Evolutionary conservation across 352 stramenopile genomes (phyloP).

Genomic region (Phytophthora pseudosyringae): DNA sequence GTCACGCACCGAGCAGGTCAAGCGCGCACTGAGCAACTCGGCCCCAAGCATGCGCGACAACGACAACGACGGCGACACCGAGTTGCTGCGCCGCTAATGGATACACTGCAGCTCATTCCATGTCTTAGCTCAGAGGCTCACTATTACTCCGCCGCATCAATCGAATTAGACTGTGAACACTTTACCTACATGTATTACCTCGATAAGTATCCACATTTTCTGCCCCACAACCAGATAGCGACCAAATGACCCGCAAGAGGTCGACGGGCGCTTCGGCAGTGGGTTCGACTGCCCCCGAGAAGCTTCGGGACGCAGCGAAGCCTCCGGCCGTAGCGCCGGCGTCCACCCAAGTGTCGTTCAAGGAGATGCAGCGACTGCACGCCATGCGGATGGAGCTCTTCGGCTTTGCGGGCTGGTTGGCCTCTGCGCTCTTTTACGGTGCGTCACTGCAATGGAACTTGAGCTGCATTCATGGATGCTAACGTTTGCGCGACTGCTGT

Average conservation of each 20-base stretch:
- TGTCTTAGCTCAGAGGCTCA: conserved; percentile 1
- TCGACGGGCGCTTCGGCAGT: conserved; percentile 8
- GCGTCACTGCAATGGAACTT: neutral
- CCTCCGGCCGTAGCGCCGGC: neutral
- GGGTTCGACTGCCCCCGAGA: neutral
- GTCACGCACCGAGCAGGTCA: conserved; percentile 79
- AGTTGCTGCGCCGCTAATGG: conserved; percentile 31
- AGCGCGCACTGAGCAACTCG: conserved; percentile 63
- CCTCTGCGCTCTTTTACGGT: conserved; percentile 83
- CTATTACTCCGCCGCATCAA: neutral
- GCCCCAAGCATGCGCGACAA: conserved; percentile 23
- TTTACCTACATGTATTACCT: no score
- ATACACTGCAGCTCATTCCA: neutral
- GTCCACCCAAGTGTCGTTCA: conserved; percentile 63
- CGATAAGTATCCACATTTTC: conserved; percentile 9
- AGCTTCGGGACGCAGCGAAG: neutral
- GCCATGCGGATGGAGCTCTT: conserved; percentile 89
- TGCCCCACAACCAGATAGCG: neutral
- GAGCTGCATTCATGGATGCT: neutral
- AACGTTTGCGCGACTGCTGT: neutral
- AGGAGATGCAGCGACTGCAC: conserved; percentile 80
- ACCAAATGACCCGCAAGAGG: conserved; percentile 26
- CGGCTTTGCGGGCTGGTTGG: conserved; percentile 86
- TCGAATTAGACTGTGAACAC: conserved; percentile 17
- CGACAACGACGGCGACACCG: conserved; percentile 15